Evolutionary conservation across 805 yeast genomes (phyloP).

Genomic region (Jamesozyma spencerorum): DNA sequence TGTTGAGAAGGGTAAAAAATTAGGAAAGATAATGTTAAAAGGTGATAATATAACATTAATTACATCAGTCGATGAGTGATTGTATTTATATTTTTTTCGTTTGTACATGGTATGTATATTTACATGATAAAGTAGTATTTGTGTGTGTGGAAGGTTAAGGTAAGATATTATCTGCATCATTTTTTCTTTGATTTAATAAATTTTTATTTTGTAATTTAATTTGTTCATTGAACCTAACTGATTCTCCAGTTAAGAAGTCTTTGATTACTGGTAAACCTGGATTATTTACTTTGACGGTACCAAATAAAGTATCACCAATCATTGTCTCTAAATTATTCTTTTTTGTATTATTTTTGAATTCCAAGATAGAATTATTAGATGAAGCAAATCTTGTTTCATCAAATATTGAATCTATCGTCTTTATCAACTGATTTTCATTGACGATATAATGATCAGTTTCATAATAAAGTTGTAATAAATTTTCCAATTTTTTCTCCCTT

Average conservation of each 20-base stretch:
- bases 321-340: constrained; percentile 14
- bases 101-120: background rate
- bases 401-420: constrained; percentile 20
- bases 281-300: constrained; percentile 28
- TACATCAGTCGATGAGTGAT: constrained; percentile 20
- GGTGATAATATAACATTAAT: constrained; percentile 91
- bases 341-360: constrained; percentile 2
- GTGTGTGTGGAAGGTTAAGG: background rate
- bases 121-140: background rate
- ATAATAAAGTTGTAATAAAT: constrained; percentile 63
- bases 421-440: constrained; percentile 53
- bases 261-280: constrained; percentile 31
- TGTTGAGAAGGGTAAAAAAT: constrained; percentile 28
- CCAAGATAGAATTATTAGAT: background rate
- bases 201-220: constrained; percentile 12
- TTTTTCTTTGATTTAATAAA: constrained; percentile 3
- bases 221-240: constrained; percentile 22
- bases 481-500: constrained; percentile 44
- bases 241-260: constrained; percentile 30
- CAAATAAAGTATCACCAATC: constrained; percentile 31
- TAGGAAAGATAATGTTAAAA: constrained; percentile 74
- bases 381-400: constrained; percentile 11
- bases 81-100: background rate
- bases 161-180: constrained; percentile 1
- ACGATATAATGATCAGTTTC: constrained; percentile 60